Base-by-base conservation (phyloP, 2,329 filamentous ascomycete genomes). In the Hypocreales sp. region DNA sequence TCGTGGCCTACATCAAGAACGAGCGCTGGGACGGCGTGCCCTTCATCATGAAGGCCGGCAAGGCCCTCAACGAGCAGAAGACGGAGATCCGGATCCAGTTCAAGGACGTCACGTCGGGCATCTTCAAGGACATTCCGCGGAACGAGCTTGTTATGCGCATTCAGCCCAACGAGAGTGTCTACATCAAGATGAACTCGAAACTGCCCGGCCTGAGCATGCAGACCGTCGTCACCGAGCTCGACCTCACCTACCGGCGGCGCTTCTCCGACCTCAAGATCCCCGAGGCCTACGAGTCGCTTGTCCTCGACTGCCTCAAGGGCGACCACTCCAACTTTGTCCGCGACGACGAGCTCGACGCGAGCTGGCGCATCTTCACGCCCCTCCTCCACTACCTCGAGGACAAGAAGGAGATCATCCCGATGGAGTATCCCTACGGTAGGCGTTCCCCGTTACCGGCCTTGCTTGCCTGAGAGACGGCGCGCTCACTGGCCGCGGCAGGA, bases 181-280 rank as follows among this genome's bases (percentile, higher is more conserved):
- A 98, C 64, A 92, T 95, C 58, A 98, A 98, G 75, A 98, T 98
- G 90, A 98, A 98, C 77, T 95, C 87, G 17, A 98, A 98, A 69
- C 68, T 98, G 33, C 92, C 90, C 13, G 90, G 90, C 45, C 67
- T 98, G 46, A 95, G 84, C 65, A 98, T 95, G 86, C 90, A 98
- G 67, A 98, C 90, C 9, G 90, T 95, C 21, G 82, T 94, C 43
- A 98, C 90, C 34, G 90, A 98, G 64, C 79, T 98, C 34, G 90
- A 98, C 50, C 72, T 98, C 41, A 98, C 92, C 38, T 98, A 98
- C 67, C 76, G 92, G 51, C 78, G 90, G 56, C 80, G 92, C 42
- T 98, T 98, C 74, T 95, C 90, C 12, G 90, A 98, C 58, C 72
- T 98, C 32, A 98, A 98, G 72, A 98, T 98, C 40, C 90, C 90